Conservation (phyloP, 768 basidiomycete species). For the Auricularia sp. region DNA sequence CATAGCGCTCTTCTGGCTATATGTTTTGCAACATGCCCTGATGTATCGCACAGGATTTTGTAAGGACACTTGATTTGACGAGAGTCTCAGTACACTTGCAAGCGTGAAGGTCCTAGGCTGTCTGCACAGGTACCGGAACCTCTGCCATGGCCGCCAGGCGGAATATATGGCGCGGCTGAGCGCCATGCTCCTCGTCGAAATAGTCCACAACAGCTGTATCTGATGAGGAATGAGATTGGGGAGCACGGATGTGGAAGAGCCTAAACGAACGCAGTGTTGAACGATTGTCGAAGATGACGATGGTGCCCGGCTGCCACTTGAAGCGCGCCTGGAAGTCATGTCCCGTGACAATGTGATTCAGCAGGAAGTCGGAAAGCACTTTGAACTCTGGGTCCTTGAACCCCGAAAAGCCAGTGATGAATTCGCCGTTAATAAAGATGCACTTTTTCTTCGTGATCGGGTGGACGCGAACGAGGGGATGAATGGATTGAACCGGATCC, state of each 20-base stretch:
- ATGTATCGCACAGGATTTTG: too few species aligned
- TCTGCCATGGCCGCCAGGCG: not conserved
- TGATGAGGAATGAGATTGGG: not conserved
- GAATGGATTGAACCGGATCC: constrained; percentile 73
- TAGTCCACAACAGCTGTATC: not conserved
- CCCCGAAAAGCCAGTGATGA: constrained; percentile 53
- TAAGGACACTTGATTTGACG: too few species aligned
- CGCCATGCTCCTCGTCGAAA: not conserved
- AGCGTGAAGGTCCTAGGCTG: too few species aligned
- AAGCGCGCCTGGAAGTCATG: constrained; percentile 55
- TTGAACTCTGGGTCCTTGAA: constrained; percentile 23
- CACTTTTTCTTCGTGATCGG: constrained; percentile 87
- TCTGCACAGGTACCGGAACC: not conserved
- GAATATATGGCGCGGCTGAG: not conserved
- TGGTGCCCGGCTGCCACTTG: not conserved
- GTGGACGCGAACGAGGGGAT: constrained; percentile 69
- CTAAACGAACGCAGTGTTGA: not conserved
- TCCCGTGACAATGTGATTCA: constrained; percentile 68
- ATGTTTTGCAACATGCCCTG: too few species aligned
- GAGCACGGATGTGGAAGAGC: not conserved
- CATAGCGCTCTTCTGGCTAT: too few species aligned
- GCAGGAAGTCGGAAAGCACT: constrained; percentile 54
- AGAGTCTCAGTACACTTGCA: too few species aligned
- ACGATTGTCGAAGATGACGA: not conserved
- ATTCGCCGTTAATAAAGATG: constrained; percentile 77